These are phyloP conservation scores for Microbotryum scabiosae DNA, from an alignment of 1,284 basidiomycete genomes.

Conservation along the genomic window DNA sequence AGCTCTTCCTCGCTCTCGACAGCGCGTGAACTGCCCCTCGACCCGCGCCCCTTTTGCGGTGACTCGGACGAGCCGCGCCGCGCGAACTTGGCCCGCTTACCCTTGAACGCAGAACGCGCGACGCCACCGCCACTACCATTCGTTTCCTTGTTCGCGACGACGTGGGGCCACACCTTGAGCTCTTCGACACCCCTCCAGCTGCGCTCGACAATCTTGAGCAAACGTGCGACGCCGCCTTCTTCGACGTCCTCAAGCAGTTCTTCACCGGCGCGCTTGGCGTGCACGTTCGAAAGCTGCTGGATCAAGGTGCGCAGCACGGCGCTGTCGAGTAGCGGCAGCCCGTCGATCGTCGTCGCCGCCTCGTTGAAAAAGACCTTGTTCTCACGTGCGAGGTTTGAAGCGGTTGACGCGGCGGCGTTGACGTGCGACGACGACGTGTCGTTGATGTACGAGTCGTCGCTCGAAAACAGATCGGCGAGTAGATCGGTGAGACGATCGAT, in stretches of 20 bases:
- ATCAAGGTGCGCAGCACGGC: constrained; percentile 7
- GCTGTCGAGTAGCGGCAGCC: constrained; percentile 10
- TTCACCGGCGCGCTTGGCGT: constrained; percentile 9
- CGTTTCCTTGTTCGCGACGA: constrained; percentile 29
- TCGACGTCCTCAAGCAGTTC: constrained; percentile 49
- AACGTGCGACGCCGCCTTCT: constrained; percentile 50
- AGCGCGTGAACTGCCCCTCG: constrained; percentile 36
- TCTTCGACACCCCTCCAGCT: constrained; percentile 64
- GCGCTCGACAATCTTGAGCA: constrained; percentile 67
- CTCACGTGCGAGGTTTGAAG: not conserved
- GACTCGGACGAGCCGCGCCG: not conserved
- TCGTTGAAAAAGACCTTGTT: constrained; percentile 4
- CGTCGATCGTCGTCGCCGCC: constrained; percentile 5
- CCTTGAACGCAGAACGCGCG: not conserved
- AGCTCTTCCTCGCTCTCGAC: constrained; percentile 43
- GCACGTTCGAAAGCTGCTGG: not conserved
- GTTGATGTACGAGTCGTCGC: constrained; percentile 21
- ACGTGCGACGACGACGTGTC: constrained; percentile 18
- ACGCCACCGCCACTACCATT: constrained; percentile 13
- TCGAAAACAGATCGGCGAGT: constrained; percentile 18
- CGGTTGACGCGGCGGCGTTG: not conserved
- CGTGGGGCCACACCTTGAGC: constrained; percentile 56
- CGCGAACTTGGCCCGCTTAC: not conserved
- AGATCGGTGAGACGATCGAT: constrained; percentile 16
- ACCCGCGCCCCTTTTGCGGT: constrained; percentile 31